Base-by-base conservation (phyloP, 345 rosid genomes). In the Eucalyptus curtisii region DNA sequence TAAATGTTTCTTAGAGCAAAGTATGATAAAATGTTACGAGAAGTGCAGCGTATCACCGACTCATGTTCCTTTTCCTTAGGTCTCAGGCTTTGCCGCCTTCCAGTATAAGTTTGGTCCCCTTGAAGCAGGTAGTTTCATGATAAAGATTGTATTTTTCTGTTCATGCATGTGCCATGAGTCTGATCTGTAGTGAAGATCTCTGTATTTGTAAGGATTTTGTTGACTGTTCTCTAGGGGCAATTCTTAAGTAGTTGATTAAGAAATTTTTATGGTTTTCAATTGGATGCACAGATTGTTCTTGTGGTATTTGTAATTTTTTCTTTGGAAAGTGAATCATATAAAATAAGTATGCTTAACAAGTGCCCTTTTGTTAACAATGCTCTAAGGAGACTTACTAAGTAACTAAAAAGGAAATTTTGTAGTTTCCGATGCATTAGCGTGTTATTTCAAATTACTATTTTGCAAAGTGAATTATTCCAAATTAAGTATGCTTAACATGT, bases 11-110 rank as follows among this genome's bases (percentile, higher is more conserved):
- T 37, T 76, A 76, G 9, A 76, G 12, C 27, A 0, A 33, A 49
- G n/a, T 86, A 68, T 84, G 61, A 42, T 33, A 64, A 89, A 15
- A 11, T 81, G 79, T 87, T 88, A 86, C 11, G 24, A 81, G 44
- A 64, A 13, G 85, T 84, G 33, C 24, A 44, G 87, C 10, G 7
- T 33, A 61, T 42, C 81, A 33, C 45, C 15, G 33, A 81, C 87
- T 90, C 71, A 88, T 55, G 86, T 17, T 44, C 24, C 33, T 47
- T 42, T 84, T 92, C 85, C 24, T 86, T 49, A 88, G 52, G 91
- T 89, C 87, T 87, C 94, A 76, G 99, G 99, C 98, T 82, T 91
- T 95, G 93, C 93, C 95, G 13, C 98, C 98, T 20, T 66, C 92
- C 25, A 92, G 94, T 42, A 96, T 97, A 92, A 93, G 94, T 66